Evolutionary conservation across 2,329 filamentous ascomycete genomes (phyloP).

Genomic region (Calonectria montana): DNA sequence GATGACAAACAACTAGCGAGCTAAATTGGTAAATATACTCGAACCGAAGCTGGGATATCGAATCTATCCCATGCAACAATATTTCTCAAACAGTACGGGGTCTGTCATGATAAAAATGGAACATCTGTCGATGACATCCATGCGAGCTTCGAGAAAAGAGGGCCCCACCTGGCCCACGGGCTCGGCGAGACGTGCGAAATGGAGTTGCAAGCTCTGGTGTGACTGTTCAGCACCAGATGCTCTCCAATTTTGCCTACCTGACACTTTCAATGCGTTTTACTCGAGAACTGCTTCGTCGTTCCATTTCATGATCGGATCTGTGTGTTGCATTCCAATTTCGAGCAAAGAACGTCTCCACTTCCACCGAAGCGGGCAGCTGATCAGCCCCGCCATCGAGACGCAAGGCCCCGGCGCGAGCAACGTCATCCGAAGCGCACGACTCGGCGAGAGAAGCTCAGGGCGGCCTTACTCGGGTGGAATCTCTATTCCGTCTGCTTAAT

Average conservation of each 20-base stretch:
- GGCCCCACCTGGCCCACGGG: constrained; percentile 17
- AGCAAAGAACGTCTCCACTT: neutral
- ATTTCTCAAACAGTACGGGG: neutral
- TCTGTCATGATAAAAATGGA: neutral
- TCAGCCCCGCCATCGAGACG: constrained; percentile 19
- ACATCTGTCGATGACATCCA: neutral
- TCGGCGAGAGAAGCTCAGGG: neutral
- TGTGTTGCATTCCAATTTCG: neutral
- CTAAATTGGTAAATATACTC: too few relatives aligned
- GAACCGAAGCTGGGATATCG: too few relatives aligned
- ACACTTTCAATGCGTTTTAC: neutral
- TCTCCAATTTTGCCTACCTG: neutral
- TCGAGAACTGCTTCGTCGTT: neutral
- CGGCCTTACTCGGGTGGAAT: neutral
- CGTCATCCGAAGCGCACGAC: constrained; percentile 18
- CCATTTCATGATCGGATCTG: neutral
- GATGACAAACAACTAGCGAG: too few relatives aligned
- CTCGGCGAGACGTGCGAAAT: constrained; percentile 24
- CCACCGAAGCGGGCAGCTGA: constrained; percentile 1
- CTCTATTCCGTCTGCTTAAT: neutral
- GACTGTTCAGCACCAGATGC: neutral
- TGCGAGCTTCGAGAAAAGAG: neutral
- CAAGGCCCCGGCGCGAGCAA: constrained; percentile 14
- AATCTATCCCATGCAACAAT: neutral
- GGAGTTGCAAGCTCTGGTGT: neutral